Evolutionary conservation across 108 stramenopile genomes (phyloP).

Genomic region (Cyclostephanos tholiformis): DNA sequence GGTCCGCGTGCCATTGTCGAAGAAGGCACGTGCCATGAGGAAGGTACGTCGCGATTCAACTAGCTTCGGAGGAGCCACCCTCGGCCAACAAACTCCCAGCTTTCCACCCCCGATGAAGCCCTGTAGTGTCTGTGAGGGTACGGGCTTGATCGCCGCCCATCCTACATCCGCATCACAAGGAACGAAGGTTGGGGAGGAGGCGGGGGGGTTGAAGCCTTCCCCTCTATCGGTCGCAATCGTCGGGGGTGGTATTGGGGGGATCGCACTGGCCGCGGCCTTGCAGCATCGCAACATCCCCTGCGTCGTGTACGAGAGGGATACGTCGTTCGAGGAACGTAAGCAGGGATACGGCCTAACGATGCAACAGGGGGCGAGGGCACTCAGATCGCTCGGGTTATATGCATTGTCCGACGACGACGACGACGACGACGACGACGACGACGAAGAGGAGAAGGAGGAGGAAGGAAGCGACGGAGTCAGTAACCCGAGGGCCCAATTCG

Average conservation of each 20-base stretch:
- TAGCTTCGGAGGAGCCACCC: not conserved
- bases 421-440: not conserved
- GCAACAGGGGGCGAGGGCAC: conserved; percentile 84
- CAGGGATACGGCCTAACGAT: conserved; percentile 91
- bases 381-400: conserved; percentile 65
- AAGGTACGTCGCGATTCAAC: conserved; percentile 21
- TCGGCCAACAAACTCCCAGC: conserved; percentile 22
- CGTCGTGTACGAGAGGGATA: conserved; percentile 80
- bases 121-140: conserved; percentile 46
- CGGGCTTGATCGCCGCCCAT: conserved; percentile 39
- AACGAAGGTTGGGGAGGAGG: not conserved
- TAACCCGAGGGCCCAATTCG: conserved; percentile 19
- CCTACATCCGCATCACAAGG: not conserved
- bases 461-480: not conserved
- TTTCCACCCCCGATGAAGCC: conserved; percentile 47
- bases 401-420: conserved; percentile 27
- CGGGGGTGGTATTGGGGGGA: conserved; percentile 85
- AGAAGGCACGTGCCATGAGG: conserved; percentile 50
- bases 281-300: conserved; percentile 75
- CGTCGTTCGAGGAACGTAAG: conserved; percentile 61
- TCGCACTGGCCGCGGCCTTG: conserved; percentile 81
- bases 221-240: conserved; percentile 65
- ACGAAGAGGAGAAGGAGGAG: not conserved
- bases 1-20: conserved; percentile 46
- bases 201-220: not conserved